Conservation (phyloP, 768 basidiomycete species). For the Tricholoma saponaceum region DNA sequence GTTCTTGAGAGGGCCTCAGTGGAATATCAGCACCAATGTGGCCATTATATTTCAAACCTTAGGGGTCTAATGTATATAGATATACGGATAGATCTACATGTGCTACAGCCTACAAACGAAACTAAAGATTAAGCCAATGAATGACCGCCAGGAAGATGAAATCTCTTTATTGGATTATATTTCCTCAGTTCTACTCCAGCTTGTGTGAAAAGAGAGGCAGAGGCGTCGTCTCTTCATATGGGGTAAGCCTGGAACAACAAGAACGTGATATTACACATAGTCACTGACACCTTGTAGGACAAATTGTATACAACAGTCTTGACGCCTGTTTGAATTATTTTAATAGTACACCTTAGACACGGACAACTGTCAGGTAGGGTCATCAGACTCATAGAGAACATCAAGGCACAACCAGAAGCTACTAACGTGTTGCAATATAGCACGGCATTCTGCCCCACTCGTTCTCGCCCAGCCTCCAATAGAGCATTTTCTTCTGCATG, state of each 20-base stretch:
- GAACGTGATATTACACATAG: background rate
- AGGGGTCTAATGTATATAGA: background rate
- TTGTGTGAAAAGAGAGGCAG: slow-evolving; percentile 70
- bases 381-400: background rate
- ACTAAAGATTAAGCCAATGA: background rate
- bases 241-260: background rate
- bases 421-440: slow-evolving; percentile 97
- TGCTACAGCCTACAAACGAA: background rate
- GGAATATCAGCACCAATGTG: slow-evolving; percentile 56
- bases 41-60: slow-evolving; percentile 26
- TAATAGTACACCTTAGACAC: slow-evolving; percentile 93
- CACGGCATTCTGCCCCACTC: slow-evolving; percentile 79
- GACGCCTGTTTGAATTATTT: slow-evolving; percentile 94
- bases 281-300: slow-evolving; percentile 87
- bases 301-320: slow-evolving; percentile 92
- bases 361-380: slow-evolving; percentile 66
- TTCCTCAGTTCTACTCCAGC: slow-evolving; percentile 81
- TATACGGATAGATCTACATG: background rate
- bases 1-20: slow-evolving; percentile 53
- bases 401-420: background rate
- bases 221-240: slow-evolving; percentile 70
- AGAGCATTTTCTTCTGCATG: slow-evolving; percentile 99
- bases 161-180: slow-evolving; percentile 42
- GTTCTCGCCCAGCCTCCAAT: slow-evolving; percentile 88
- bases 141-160: slow-evolving; percentile 9